phyloP scores from a whole-genome alignment of 805 yeast genomes.

The Phaffomyces opuntiae region DNA sequence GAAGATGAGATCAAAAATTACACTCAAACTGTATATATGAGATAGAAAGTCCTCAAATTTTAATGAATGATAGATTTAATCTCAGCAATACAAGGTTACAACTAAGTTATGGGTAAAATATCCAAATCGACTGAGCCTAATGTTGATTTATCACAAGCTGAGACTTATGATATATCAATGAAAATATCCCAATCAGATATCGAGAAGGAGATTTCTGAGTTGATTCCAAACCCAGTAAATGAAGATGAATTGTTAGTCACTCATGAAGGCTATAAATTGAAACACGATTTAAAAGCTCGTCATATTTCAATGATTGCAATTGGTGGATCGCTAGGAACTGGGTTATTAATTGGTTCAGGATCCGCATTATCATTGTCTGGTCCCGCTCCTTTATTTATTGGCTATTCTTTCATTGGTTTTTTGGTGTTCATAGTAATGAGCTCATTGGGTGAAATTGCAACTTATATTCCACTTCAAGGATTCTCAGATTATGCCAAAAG shows the following conservation, averaged over 20 bases:
- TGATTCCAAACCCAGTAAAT: not conserved
- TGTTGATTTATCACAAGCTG: too few species aligned
- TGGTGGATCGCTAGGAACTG: slow-evolving; percentile 71
- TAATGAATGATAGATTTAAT: too few species aligned
- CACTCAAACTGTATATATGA: too few species aligned
- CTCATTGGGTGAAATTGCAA: slow-evolving; percentile 62
- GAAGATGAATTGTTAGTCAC: slow-evolving; percentile 7
- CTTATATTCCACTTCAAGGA: slow-evolving; percentile 59
- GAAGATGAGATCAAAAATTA: too few species aligned
- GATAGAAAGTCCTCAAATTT: too few species aligned
- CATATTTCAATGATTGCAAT: slow-evolving; percentile 63
- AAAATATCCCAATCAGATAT: too few species aligned
- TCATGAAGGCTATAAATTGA: slow-evolving; percentile 20
- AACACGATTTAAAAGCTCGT: slow-evolving; percentile 39
- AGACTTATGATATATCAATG: too few species aligned
- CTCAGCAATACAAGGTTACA: too few species aligned
- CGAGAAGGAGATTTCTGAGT: too few species aligned
- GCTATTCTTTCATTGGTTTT: slow-evolving; percentile 65
- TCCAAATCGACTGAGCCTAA: too few species aligned
- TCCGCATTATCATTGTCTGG: slow-evolving; percentile 51
- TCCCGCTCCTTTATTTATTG: slow-evolving; percentile 47
- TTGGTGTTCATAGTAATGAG: slow-evolving; percentile 64
- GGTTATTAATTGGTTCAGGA: slow-evolving; percentile 62
- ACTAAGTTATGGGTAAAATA: too few species aligned
- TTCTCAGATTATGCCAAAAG: slow-evolving; percentile 54